Percentiles rank a stretch among this genome's conserved stretches.
Evolutionary conservation across 2,329 filamentous ascomycete species (phyloP).

Genomic region (Hymenoscyphus linearis): DNA sequence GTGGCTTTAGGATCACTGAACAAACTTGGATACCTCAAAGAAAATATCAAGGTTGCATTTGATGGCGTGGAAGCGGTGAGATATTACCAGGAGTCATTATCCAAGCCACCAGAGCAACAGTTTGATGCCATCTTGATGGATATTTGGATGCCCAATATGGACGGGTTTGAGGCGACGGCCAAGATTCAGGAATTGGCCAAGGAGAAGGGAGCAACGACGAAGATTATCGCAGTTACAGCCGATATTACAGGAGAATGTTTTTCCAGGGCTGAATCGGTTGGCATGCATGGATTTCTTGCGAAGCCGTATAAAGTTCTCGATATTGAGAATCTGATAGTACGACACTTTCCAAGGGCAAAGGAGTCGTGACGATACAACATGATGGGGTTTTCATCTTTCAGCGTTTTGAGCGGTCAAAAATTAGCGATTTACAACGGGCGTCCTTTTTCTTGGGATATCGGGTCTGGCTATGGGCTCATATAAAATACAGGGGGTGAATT

Average conservation of each 20-base stretch:
- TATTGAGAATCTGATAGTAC: slow-evolving; percentile 45
- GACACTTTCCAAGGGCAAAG: slow-evolving; percentile 20
- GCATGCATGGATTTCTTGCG: slow-evolving; percentile 51
- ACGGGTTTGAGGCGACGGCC: slow-evolving; percentile 64
- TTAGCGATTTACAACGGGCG: background rate
- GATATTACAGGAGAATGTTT: slow-evolving; percentile 49
- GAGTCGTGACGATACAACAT: background rate
- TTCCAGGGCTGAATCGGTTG: slow-evolving; percentile 42
- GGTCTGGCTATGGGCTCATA: background rate
- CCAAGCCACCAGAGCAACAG: slow-evolving; percentile 24
- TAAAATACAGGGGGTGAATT: background rate
- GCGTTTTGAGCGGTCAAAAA: background rate
- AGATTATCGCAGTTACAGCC: slow-evolving; percentile 49
- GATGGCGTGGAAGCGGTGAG: slow-evolving; percentile 64
- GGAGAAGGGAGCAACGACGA: slow-evolving; percentile 16
- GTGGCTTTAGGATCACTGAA: slow-evolving; percentile 61
- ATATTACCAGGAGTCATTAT: slow-evolving; percentile 46
- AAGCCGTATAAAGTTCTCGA: slow-evolving; percentile 52
- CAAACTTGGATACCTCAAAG: slow-evolving; percentile 58
- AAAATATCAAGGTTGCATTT: slow-evolving; percentile 54
- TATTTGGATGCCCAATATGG: slow-evolving; percentile 69
- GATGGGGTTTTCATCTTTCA: background rate
- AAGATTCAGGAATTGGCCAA: slow-evolving; percentile 44
- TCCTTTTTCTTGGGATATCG: background rate
- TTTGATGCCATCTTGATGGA: slow-evolving; percentile 69